phyloP scores from a whole-genome alignment of 2,329 filamentous ascomycete genomes.

The Botrytis medusae region DNA sequence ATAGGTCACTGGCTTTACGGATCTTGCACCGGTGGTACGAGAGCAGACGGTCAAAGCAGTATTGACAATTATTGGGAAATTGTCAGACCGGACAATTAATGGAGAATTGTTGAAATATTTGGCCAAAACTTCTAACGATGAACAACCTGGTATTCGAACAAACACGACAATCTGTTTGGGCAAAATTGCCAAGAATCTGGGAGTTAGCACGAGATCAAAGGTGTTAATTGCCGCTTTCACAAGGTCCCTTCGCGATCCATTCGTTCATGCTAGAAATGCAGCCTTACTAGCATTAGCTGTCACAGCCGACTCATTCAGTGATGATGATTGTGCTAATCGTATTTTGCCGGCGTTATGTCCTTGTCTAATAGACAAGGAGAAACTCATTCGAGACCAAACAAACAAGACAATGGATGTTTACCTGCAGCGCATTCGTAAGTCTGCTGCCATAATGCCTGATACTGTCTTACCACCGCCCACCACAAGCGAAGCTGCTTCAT shows the following conservation, averaged over 20 bases:
- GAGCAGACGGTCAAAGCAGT: slow-evolving; percentile 97
- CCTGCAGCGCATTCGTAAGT: slow-evolving; percentile 77
- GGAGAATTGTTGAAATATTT: slow-evolving; percentile 88
- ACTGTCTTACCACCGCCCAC: slow-evolving; percentile 68
- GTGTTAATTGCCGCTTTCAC: slow-evolving; percentile 92
- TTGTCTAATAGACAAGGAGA: slow-evolving; percentile 89
- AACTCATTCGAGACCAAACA: slow-evolving; percentile 87
- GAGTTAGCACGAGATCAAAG: slow-evolving; percentile 75
- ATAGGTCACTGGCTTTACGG: slow-evolving; percentile 89
- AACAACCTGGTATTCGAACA: slow-evolving; percentile 93
- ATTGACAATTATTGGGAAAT: slow-evolving; percentile 79
- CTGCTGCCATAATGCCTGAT: slow-evolving; percentile 75
- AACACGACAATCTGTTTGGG: slow-evolving; percentile 98
- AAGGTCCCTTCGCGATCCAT: slow-evolving; percentile 85
- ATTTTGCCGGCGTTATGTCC: slow-evolving; percentile 84
- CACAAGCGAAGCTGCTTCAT: slow-evolving; percentile 45
- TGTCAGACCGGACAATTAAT: slow-evolving; percentile 90
- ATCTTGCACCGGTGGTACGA: slow-evolving; percentile 83
- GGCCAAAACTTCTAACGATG: slow-evolving; percentile 95
- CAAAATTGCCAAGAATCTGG: slow-evolving; percentile 90
- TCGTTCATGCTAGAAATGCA: slow-evolving; percentile 90
- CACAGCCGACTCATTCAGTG: slow-evolving; percentile 80
- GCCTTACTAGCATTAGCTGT: slow-evolving; percentile 81
- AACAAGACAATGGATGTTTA: slow-evolving; percentile 87
- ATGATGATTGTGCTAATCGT: slow-evolving; percentile 84